phyloP scores from a whole-genome alignment of 345 rosid genomes.

The Balakata baccata region DNA sequence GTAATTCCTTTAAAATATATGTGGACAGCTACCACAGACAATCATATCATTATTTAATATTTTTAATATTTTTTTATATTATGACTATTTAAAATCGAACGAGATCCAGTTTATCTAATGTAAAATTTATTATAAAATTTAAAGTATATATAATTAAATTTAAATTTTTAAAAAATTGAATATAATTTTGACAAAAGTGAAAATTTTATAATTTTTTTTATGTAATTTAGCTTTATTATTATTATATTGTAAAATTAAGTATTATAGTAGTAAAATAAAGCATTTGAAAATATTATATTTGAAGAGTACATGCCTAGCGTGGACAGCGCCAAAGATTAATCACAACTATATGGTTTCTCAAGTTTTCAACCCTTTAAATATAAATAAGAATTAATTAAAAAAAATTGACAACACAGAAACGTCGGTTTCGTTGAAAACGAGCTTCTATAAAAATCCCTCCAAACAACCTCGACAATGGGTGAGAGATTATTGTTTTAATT shows the following conservation, averaged over 20 bases:
- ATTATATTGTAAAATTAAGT: neutral
- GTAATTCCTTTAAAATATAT: no score
- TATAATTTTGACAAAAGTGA: no score
- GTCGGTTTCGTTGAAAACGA: conserved; percentile 30
- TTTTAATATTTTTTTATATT: no score
- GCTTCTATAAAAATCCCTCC: neutral
- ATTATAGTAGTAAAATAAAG: neutral
- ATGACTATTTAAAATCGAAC: no score
- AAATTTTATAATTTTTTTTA: no score
- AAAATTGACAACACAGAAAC: neutral
- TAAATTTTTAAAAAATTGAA: no score
- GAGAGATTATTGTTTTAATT: neutral
- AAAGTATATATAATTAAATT: no score
- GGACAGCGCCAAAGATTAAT: conserved; percentile 38
- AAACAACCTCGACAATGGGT: conserved; percentile 20
- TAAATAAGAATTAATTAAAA: conserved; percentile 2
- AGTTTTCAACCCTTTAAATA: neutral
- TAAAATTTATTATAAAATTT: no score
- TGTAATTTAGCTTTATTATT: no score
- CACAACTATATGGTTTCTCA: conserved; percentile 15
- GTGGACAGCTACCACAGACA: no score
- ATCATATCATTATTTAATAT: no score
- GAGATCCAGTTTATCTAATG: no score
- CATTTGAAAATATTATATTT: neutral
- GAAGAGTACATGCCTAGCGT: conserved; percentile 29